Percentiles rank a stretch among this genome's conserved stretches.
phyloP scores from a whole-genome alignment of 1,139 yeast genomes.

The Saccharomyces hybrid region DNA sequence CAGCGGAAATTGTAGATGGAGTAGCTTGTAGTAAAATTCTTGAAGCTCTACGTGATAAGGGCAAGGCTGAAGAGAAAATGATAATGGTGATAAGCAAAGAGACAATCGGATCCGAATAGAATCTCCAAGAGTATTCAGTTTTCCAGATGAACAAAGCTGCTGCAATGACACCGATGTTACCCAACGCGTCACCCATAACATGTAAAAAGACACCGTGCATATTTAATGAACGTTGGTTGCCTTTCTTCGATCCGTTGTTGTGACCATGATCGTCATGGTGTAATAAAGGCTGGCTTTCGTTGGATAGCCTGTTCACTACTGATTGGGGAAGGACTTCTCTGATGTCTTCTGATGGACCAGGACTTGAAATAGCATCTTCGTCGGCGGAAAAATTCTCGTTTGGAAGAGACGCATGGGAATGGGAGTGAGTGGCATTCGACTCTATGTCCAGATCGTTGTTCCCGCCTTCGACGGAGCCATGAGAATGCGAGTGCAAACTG shows the following conservation, averaged over 20 bases:
- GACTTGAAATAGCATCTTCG: not conserved
- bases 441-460: constrained; percentile 40
- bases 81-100: constrained; percentile 81
- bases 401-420: constrained; percentile 19
- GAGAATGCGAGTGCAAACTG: constrained; percentile 46
- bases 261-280: constrained; percentile 22
- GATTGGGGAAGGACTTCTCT: constrained; percentile 24
- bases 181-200: constrained; percentile 92
- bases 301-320: constrained; percentile 19
- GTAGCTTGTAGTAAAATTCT: constrained; percentile 89
- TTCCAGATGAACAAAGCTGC: constrained; percentile 93
- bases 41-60: constrained; percentile 79
- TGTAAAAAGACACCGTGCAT: constrained; percentile 97
- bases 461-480: constrained; percentile 13
- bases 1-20: constrained; percentile 73
- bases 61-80: constrained; percentile 85
- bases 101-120: constrained; percentile 75
- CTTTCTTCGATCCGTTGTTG: constrained; percentile 12
- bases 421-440: constrained; percentile 17
- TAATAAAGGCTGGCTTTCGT: constrained; percentile 34
- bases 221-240: constrained; percentile 59
- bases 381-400: constrained; percentile 12
- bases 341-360: constrained; percentile 11
- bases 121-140: constrained; percentile 83
- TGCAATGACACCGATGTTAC: constrained; percentile 85